Evolutionary conservation across 1,139 yeast genomes (phyloP).

Genomic region (Yamadazyma oceani): DNA sequence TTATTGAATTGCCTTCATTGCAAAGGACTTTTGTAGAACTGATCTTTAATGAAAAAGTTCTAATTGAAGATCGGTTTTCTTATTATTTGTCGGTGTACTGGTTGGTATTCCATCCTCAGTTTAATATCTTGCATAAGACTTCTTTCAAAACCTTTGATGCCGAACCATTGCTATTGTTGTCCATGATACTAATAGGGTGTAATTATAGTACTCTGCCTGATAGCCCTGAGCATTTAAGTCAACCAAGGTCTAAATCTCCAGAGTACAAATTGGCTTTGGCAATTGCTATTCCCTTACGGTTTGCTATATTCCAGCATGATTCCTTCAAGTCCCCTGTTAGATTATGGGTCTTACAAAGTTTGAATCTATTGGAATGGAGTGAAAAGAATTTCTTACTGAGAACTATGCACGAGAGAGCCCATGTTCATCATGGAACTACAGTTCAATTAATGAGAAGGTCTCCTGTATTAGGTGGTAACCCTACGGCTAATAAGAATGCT

Average conservation of each 20-base stretch:
- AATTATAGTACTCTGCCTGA: conserved; percentile 24
- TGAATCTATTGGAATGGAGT: conserved; percentile 62
- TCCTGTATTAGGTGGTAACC: conserved; percentile 70
- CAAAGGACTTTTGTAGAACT: conserved; percentile 21
- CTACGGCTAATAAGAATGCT: conserved; percentile 26
- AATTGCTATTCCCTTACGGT: conserved; percentile 66
- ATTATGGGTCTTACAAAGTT: conserved; percentile 67
- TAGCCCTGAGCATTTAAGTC: conserved; percentile 14
- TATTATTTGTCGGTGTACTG: conserved; percentile 47
- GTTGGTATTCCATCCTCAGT: conserved; percentile 62
- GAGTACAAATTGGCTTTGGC: conserved; percentile 32
- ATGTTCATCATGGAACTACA: conserved; percentile 76
- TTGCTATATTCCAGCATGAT: conserved; percentile 57
- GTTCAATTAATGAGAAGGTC: conserved; percentile 72
- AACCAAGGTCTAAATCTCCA: conserved; percentile 21
- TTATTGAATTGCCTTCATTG: conserved; percentile 17
- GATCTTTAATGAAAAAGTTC: conserved; percentile 21
- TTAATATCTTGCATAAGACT: conserved; percentile 61
- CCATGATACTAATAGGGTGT: conserved; percentile 62
- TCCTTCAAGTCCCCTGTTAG: conserved; percentile 62
- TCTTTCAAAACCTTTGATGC: conserved; percentile 55
- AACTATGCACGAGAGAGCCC: conserved; percentile 70
- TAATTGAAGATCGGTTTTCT: conserved; percentile 33
- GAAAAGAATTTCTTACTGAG: conserved; percentile 66
- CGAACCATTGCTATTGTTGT: conserved; percentile 56